A percentile compares a stretch with the other conserved stretches of the same genome.
Evolutionary conservation across 148 eudicot genomes (phyloP).

Genomic region (Nepenthes gracilis): DNA sequence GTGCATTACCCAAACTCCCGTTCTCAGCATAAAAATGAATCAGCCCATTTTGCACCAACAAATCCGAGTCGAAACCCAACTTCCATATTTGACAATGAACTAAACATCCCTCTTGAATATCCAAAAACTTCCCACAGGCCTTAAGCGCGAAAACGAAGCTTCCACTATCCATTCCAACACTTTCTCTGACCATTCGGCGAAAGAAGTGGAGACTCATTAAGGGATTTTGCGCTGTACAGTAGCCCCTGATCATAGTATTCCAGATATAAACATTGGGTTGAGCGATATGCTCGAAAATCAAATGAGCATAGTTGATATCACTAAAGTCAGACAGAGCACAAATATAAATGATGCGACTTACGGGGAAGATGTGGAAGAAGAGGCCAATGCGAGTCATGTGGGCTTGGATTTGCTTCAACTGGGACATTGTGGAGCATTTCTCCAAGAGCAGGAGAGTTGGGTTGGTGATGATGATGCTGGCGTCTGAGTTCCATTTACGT

Average conservation of each 20-base stretch:
- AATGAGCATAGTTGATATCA: constrained; percentile 30
- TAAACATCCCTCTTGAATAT: constrained; percentile 22
- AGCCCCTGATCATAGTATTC: constrained; percentile 70
- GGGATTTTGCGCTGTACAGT: constrained; percentile 14
- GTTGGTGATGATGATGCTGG: constrained; percentile 39
- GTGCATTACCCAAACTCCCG: constrained; percentile 29
- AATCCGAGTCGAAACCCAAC: constrained; percentile 34
- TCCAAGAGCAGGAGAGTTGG: constrained; percentile 54
- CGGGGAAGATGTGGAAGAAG: constrained; percentile 42
- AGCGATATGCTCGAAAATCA: constrained; percentile 27
- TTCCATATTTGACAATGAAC: constrained; percentile 42
- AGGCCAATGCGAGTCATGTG: constrained; percentile 52
- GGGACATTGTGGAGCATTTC: constrained; percentile 42
- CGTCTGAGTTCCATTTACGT: constrained; percentile 48
- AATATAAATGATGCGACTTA: constrained; percentile 46
- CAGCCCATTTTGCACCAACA: constrained; percentile 53
- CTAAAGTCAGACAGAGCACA: constrained; percentile 40
- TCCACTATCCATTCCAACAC: constrained; percentile 41
- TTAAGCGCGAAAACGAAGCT: constrained; percentile 58
- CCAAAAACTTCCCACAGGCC: constrained; percentile 27
- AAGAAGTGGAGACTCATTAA: constrained; percentile 35
- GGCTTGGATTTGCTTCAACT: constrained; percentile 61
- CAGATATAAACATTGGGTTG: constrained; percentile 54
- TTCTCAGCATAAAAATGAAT: constrained; percentile 31
- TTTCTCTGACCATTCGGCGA: constrained; percentile 27